Base-by-base conservation (phyloP, 2,329 filamentous ascomycete genomes). In the Nemania abortiva region DNA sequence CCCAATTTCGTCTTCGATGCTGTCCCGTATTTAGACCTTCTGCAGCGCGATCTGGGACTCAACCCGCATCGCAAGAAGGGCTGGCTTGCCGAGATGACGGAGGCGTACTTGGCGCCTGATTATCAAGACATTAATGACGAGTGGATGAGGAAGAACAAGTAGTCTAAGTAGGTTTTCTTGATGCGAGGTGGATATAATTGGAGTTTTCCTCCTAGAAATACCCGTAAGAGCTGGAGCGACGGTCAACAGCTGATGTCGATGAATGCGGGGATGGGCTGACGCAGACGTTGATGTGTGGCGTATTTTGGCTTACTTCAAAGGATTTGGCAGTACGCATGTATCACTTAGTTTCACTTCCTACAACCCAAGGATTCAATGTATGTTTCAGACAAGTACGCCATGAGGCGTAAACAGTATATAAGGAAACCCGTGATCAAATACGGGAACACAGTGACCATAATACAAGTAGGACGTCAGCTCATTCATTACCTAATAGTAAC, bases 1-100 rank as follows among this genome's bases (percentile, higher is more conserved):
- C 90, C 90, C 0, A 91, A 93, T 77, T 90, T 94, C 72, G 89
- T 92, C 20, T 95, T 95, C 75, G 93, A 96, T 78, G 87, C 87
- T 0, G 77, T 95, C 63, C 91, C 91, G 3, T 96, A 94, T 67
- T 77, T 93, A 20, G 92, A 95, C 78, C 75, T 90, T 75, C 77
- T 95, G 75, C 77, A 92, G 68, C 80, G 81, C 4, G 92, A 95
- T 77, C 74, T 95, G 65, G 91, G 88, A 0, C 78, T 94, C 63
- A 81, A 84, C 20, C 81, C 81, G 15, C 82, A 86, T 71, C 81
- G 88, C 39, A 91, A 91, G 81, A 79, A 83, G 65, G 84, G 86
- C 0, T 82, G 80, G 74, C 74, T 84, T 60, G 80, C 80, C 0
- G 89, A 90, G 74, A 81, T 86, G 34, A 86, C 85, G 65, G 78